phyloP scores from a whole-genome alignment of 495 filamentous ascomycete species.

The Penicillium parvum region DNA sequence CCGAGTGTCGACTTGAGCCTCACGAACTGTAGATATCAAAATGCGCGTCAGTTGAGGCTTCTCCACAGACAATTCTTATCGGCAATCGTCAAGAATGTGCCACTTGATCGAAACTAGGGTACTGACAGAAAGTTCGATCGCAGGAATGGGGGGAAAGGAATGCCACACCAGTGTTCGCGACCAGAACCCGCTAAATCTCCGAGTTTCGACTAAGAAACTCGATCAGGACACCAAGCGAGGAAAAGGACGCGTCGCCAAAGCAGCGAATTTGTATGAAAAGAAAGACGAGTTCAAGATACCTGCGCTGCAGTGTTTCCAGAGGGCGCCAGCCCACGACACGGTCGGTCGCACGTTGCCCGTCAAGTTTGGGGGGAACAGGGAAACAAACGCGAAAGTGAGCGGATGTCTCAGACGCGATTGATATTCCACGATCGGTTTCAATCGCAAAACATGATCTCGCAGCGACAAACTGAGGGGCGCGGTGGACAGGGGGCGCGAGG shows the following conservation, averaged over 20 bases:
- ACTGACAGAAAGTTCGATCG: constrained; percentile 55
- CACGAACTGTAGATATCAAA: constrained; percentile 11
- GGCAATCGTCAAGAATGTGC: constrained; percentile 21
- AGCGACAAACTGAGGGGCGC: constrained; percentile 51
- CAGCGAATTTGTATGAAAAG: constrained; percentile 7
- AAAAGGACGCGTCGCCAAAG: constrained; percentile 37
- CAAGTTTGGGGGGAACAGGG: constrained; percentile 7
- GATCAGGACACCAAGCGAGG: constrained; percentile 33
- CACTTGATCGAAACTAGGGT: constrained; percentile 12
- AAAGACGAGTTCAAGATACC: constrained; percentile 34
- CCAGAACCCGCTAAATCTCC: constrained; percentile 5
- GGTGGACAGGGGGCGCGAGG: constrained; percentile 54
- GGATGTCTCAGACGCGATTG: constrained; percentile 55
- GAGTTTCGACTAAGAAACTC: constrained; percentile 8
- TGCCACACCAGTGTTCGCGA: constrained; percentile 18
- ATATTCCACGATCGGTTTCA: constrained; percentile 58
- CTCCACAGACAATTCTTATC: constrained; percentile 12
- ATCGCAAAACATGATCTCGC: constrained; percentile 56
- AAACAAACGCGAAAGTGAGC: constrained; percentile 50
- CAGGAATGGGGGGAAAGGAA: constrained; percentile 40
- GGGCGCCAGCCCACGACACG: constrained; percentile 15
- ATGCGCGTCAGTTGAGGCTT: constrained; percentile 13
- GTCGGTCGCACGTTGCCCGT: constrained; percentile 22
- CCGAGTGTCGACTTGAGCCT: constrained; percentile 21
- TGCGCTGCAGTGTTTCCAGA: constrained; percentile 25